These are phyloP conservation scores for Murraya koenigii DNA, from an alignment of 345 rosid species.

Conservation along the genomic window DNA sequence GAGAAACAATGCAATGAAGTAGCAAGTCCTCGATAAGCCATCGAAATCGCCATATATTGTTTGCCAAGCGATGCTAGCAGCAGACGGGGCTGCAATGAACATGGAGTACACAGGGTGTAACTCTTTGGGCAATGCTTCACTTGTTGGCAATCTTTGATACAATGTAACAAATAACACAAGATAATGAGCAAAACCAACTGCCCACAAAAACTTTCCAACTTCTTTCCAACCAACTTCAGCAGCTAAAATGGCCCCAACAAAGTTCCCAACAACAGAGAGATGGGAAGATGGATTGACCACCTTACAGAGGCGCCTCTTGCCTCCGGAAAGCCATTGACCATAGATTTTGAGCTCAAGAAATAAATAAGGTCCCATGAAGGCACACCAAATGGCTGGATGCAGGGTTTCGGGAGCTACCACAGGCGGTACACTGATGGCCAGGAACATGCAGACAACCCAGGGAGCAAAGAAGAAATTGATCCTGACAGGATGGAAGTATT, in stretches of 20 bases:
- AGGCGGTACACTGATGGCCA: constrained; percentile 72
- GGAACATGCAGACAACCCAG: constrained; percentile 96
- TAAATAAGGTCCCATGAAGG: constrained; percentile 81
- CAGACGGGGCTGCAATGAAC: constrained; percentile 98
- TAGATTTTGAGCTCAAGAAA: constrained; percentile 88
- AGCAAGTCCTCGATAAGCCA: constrained; percentile 78
- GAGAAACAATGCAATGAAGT: constrained; percentile 83
- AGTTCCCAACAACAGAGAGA: constrained; percentile 91
- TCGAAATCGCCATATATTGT: constrained; percentile 78
- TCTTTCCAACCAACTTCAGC: constrained; percentile 84
- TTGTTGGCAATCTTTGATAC: constrained; percentile 85
- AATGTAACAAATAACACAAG: constrained; percentile 89
- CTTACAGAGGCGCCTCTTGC: constrained; percentile 87
- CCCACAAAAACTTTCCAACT: constrained; percentile 86
- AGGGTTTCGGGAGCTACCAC: constrained; percentile 35
- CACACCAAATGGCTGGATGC: constrained; percentile 78
- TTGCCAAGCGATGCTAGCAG: constrained; percentile 92
- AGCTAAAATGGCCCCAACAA: constrained; percentile 90
- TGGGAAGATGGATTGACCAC: constrained; percentile 95
- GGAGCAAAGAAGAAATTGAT: constrained; percentile 96
- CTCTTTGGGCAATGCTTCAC: constrained; percentile 91
- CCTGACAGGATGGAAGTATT: constrained; percentile 83
- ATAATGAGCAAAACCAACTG: constrained; percentile 90
- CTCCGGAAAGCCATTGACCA: constrained; percentile 95
- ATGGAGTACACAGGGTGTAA: constrained; percentile 93